Evolutionary conservation across 2,329 filamentous ascomycete species (phyloP).

Genomic region (Neonectria ditissima): DNA sequence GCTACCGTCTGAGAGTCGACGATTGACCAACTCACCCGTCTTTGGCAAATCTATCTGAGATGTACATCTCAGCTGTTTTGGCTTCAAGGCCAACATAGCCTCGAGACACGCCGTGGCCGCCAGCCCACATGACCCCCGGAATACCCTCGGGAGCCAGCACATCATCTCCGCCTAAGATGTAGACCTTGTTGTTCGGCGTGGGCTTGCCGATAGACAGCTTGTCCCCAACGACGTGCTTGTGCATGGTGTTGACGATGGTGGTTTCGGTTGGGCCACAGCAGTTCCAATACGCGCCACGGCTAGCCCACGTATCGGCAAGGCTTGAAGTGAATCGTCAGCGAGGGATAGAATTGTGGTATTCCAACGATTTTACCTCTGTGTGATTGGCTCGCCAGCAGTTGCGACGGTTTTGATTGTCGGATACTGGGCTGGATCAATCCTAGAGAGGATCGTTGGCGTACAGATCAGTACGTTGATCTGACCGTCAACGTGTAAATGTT

Average conservation of each 20-base stretch:
- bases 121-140: slow-evolving; percentile 68
- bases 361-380: slow-evolving; percentile 50
- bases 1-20: slow-evolving; percentile 7
- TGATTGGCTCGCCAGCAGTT: slow-evolving; percentile 67
- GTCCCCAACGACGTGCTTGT: slow-evolving; percentile 59
- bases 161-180: slow-evolving; percentile 62
- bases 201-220: slow-evolving; percentile 66
- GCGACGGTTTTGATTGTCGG: slow-evolving; percentile 65
- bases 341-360: background rate
- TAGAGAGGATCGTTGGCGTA: slow-evolving; percentile 66
- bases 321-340: slow-evolving; percentile 35
- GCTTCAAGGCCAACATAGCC: slow-evolving; percentile 67
- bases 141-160: slow-evolving; percentile 59
- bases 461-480: slow-evolving; percentile 66
- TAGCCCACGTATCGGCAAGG: slow-evolving; percentile 68
- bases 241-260: slow-evolving; percentile 70
- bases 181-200: slow-evolving; percentile 65
- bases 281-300: slow-evolving; percentile 63
- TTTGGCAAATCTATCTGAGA: slow-evolving; percentile 61
- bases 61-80: slow-evolving; percentile 63
- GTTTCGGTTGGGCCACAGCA: slow-evolving; percentile 71
- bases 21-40: slow-evolving; percentile 57
- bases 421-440: slow-evolving; percentile 59
- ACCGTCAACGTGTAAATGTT: background rate
- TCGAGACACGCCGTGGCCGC: slow-evolving; percentile 65